Base-by-base conservation (phyloP, 441 rosid species). In the Syzygium syzygioides region DNA sequence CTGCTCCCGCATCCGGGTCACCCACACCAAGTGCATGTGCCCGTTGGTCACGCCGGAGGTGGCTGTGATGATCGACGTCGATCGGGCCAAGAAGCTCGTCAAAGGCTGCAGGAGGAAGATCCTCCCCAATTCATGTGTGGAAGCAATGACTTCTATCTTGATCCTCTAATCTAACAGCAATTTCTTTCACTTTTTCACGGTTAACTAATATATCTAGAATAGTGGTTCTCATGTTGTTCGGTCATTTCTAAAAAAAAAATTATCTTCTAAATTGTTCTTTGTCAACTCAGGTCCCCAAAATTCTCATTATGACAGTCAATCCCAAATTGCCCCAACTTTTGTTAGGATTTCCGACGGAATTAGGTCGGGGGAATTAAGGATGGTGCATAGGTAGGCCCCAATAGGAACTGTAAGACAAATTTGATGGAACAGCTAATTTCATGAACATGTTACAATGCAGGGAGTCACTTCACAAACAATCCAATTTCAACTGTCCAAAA, bases 41-140 rank as follows among this genome's bases (percentile, higher is more conserved):
- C 89, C 90, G 12, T 28, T 83, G 13, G 37, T 90, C 34, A 83
- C 89, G 10, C 86, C 84, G 7, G 89, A 90, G 50, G 56, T 87
- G 80, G 89, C 90, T 4, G 79, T 86, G 3, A 86, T 88, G 64
- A 54, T 88, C 17, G 79, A 68, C 19, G 23, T 88, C 8, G 37
- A 88, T 28, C 41, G 56, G 20, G 54, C 79, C 91, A 88, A 88
- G 54, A 84, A 55, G 55, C 79, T 90, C 11, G 32, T 86, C 50
- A 19, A 86, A 76, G 87, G 86, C 50, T 90, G 91, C 32, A 87
- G 91, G n/a, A 90, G 90, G 48, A 85, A 53, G 62, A 86, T 90
- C 88, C 92, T 64, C 60, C 87, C 20, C 88, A 90, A 56, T 89
- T 87, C 89, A 91, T 86, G 53, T 89, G 92, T 55, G 89, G 92